Base-by-base conservation (phyloP, 116 monocot genomes). In the Iris pallida region DNA sequence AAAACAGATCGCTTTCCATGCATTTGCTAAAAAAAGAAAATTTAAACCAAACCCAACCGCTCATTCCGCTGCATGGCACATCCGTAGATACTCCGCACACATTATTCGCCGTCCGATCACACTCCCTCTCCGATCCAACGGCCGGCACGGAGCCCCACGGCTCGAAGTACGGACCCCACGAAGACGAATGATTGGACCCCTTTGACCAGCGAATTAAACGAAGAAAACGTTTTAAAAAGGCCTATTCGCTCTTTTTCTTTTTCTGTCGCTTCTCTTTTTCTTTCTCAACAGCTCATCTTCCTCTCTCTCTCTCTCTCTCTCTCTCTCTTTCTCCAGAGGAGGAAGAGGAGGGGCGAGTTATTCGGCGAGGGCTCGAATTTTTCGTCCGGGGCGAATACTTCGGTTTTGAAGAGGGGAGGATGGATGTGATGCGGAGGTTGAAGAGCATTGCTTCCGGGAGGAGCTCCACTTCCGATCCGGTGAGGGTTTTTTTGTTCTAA, bases 371-470 rank as follows among this genome's bases (percentile, higher is more conserved):
- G 2, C 42, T 6, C 8, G 42, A n/a, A 15, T 62, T n/a, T n/a
- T n/a, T n/a, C n/a, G n/a, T n/a, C n/a, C 16, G 51, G 65, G 46
- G 15, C n/a, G 30, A 30, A 30, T 30, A 30, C 2, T 30, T 30
- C 3, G 30, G 30, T 30, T 30, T 30, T 30, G 30, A 30, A 30
- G 64, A 53, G 56, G 55, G 55, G 64, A 74, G 51, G 17, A 74
- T 74, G 74, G 15, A 74, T 59, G 59, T 74, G 41, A 59, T 74
- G 51, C 43, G 74, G 66, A 56, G 59, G 16, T 4, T 74, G 13
- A 74, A 66, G 49, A 73, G 74, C 74, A 55, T 74, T 49, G 56
- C 66, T 55, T 65, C 65, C 30, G 58, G 65, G 11, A 55, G 66
- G 10, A 57, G 40, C 59, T 48, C 43, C 1, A 47, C 11, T 16